Conservation (phyloP, 2,329 filamentous ascomycete genomes). For the Aspergillus awamori region DNA sequence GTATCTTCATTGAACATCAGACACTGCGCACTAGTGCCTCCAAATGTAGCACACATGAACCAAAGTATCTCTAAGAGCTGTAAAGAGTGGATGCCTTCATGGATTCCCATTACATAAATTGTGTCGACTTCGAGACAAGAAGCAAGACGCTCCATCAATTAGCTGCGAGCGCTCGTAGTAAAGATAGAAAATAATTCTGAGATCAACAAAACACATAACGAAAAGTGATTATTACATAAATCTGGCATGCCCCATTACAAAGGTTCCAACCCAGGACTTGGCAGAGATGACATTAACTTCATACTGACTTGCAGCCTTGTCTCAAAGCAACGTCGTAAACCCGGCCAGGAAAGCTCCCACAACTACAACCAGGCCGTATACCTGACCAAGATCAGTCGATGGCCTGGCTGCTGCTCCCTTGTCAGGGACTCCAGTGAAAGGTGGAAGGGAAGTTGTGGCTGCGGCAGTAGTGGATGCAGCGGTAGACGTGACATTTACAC, state of each 20-base stretch:
- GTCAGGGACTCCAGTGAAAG: slow-evolving; percentile 36
- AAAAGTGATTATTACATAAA: not conserved
- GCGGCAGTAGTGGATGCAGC: slow-evolving; percentile 37
- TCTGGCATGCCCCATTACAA: not conserved
- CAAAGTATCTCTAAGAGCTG: no score
- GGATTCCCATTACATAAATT: no score
- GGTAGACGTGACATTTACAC: slow-evolving; percentile 55
- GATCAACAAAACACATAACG: not conserved
- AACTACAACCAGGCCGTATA: slow-evolving; percentile 60
- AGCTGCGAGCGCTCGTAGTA: not conserved
- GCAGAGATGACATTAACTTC: not conserved
- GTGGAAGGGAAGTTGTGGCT: slow-evolving; percentile 37
- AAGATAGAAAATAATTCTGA: not conserved
- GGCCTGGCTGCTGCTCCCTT: slow-evolving; percentile 38
- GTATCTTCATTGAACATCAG: no score
- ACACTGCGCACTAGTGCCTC: no score
- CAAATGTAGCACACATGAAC: no score
- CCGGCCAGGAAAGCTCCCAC: slow-evolving; percentile 60
- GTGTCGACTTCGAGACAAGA: not conserved
- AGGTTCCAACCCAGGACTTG: not conserved
- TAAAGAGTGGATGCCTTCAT: no score
- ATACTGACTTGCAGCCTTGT: slow-evolving; percentile 1
- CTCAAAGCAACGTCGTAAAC: slow-evolving; percentile 57
- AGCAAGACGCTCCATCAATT: not conserved
- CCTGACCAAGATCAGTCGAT: slow-evolving; percentile 55